Percentiles rank a stretch among this genome's conserved stretches.
Conservation (phyloP, 106 monocot species). For the Phalaenopsis equestris region DNA sequence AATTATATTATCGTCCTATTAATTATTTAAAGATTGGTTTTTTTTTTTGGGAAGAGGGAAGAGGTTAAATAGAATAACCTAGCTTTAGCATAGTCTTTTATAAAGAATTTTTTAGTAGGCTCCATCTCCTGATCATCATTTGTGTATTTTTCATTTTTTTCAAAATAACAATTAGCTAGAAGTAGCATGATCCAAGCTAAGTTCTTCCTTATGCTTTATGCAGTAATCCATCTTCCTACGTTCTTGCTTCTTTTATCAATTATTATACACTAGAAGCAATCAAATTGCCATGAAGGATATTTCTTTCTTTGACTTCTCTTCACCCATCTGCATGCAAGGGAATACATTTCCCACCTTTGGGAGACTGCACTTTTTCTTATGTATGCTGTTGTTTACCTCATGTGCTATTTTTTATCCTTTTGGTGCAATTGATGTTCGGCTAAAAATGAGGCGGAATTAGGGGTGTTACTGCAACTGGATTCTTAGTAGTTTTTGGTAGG, state of each 20-base stretch:
- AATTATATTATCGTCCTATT: background rate
- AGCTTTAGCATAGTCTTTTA: background rate
- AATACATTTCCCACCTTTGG: background rate
- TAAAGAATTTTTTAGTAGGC: background rate
- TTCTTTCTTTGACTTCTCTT: background rate
- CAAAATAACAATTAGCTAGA: background rate
- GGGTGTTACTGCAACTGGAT: background rate
- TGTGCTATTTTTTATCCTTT: background rate
- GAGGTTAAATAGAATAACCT: background rate
- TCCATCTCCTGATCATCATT: background rate
- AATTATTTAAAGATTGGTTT: background rate
- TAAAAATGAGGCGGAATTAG: background rate
- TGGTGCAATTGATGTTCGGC: background rate
- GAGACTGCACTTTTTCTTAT: background rate
- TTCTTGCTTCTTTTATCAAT: background rate
- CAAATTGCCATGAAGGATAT: background rate
- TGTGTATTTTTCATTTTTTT: background rate
- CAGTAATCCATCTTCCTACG: background rate
- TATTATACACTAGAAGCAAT: background rate
- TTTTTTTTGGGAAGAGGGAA: background rate
- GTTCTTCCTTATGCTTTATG: background rate
- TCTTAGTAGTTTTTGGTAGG: background rate
- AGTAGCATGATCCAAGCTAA: background rate
- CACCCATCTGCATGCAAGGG: background rate
- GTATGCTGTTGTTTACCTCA: background rate